Evolutionary conservation across 371 early-diverging fungal species (phyloP), one percentile per base, ranked within the genome.

Genomic region (Mucor racemosus): DNA sequence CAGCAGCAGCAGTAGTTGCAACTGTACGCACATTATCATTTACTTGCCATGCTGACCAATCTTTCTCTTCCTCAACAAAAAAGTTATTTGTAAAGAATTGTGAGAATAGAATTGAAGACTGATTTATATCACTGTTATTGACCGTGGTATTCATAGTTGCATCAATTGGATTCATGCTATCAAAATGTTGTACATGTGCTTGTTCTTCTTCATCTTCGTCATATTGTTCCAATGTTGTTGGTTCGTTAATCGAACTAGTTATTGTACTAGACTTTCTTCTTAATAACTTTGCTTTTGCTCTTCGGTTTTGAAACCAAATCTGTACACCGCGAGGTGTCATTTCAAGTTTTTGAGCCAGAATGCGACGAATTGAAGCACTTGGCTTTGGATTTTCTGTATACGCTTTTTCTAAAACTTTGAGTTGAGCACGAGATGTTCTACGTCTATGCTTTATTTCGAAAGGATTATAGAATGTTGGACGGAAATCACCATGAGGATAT

Each of bases 271-370:
- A 48, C 64, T 67, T 77, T 58, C 74, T 66, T 59, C 72, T 66
- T 42, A 75, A 71, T 46, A 75, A 38, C 48, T 81, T 81, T 38
- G 77, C 81, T 79, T 97, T 97, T 48, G 97, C 97, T 60, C 99
- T 86, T 63, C 95, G 88, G 83, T 99, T 99, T 77, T 99, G 99
- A 79, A 99, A 99, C 99, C 99, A 98, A 62, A 98, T 93, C 76
- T 99, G 97, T 46, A 99, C 93, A 62, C 91, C 90, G 55, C 97
- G 86, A 15, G 91, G 89, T 39, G 94, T 92, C 97, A 97, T 97
- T 61, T 88, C 81, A 13, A 98, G 81, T 62, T 84, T 82, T 44
- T 79, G 82, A 1, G 94, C 93, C 21, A 98, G 88, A 21, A 74
- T 72, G 40, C 85, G 78, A 38, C 91, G 88, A 19, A 86, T 77